phyloP scores from a whole-genome alignment of 345 rosid genomes.

The Diplotaxis tenuifolia region DNA sequence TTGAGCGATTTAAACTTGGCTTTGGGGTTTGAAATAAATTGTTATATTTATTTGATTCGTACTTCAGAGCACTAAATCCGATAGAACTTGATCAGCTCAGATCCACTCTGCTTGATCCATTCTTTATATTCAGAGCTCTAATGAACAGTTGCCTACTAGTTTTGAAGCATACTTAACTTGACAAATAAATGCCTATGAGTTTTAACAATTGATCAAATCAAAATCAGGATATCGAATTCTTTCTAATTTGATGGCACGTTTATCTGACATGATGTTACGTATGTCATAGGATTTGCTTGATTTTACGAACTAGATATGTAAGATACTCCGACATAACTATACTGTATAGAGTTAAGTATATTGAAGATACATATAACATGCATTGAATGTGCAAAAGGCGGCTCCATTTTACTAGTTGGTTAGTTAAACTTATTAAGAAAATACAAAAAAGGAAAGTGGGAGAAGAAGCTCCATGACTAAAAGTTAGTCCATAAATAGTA shows the following conservation, averaged over 20 bases:
- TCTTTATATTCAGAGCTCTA: no score
- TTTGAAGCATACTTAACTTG: not conserved
- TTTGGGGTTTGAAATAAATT: not conserved
- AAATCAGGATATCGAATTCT: not conserved
- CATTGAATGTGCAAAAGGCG: not conserved
- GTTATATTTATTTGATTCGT: no score
- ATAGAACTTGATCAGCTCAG: no score
- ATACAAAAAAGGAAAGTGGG: conserved; percentile 11
- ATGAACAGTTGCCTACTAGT: no score
- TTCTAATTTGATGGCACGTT: not conserved
- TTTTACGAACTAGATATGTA: not conserved
- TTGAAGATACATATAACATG: not conserved
- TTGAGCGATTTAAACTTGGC: not conserved
- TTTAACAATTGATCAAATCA: not conserved
- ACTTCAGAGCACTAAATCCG: no score
- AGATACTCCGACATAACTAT: not conserved
- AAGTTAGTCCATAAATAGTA: conserved; percentile 24
- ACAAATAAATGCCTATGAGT: not conserved
- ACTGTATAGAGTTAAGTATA: no score
- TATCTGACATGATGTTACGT: conserved; percentile 5
- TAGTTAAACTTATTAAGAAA: conserved; percentile 9
- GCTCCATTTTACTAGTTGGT: conserved; percentile 15
- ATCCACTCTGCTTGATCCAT: no score
- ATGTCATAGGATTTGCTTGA: not conserved
- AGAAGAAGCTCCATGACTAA: conserved; percentile 1